These are phyloP conservation scores for Kregervanrija pseudodelftensis DNA, from an alignment of 805 yeast genomes.

Conservation along the genomic window DNA sequence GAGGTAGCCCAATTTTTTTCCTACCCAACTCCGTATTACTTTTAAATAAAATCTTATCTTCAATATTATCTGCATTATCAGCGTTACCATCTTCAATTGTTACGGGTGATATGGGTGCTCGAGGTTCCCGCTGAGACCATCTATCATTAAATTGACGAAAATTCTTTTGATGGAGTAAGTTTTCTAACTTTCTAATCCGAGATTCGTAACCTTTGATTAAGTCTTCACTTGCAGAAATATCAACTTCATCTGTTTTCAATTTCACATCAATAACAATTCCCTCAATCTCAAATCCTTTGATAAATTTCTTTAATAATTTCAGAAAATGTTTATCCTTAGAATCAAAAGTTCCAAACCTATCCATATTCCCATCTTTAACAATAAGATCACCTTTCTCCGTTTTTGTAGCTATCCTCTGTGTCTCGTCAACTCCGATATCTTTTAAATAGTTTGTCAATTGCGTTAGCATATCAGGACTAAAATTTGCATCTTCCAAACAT, in stretches of 20 bases:
- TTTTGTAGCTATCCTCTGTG: not conserved
- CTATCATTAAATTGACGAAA: conserved; percentile 42
- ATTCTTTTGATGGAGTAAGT: conserved; percentile 66
- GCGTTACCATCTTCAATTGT: conserved; percentile 3
- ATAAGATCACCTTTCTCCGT: conserved; percentile 18
- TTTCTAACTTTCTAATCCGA: conserved; percentile 72
- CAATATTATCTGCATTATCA: conserved; percentile 10
- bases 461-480: conserved; percentile 28
- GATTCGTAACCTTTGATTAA: conserved; percentile 56
- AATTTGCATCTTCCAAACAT: conserved; percentile 23
- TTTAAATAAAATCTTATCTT: conserved; percentile 10
- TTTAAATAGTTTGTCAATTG: conserved; percentile 32
- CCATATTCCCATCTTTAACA: conserved; percentile 17
- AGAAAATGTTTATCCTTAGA: conserved; percentile 27
- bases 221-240: conserved; percentile 22
- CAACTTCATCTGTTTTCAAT: conserved; percentile 23
- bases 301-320: conserved; percentile 35
- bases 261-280: conserved; percentile 27
- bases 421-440: conserved; percentile 7
- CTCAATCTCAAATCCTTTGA: conserved; percentile 37
- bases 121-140: conserved; percentile 21
- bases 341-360: conserved; percentile 27
- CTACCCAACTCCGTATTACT: conserved; percentile 11
- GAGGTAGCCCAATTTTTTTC: conserved; percentile 21
- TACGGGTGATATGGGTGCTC: conserved; percentile 2